A percentile compares a stretch with the other conserved stretches of the same genome.
Conservation (phyloP, 495 filamentous ascomycete genomes). For the Talaromyces wortmannii region DNA sequence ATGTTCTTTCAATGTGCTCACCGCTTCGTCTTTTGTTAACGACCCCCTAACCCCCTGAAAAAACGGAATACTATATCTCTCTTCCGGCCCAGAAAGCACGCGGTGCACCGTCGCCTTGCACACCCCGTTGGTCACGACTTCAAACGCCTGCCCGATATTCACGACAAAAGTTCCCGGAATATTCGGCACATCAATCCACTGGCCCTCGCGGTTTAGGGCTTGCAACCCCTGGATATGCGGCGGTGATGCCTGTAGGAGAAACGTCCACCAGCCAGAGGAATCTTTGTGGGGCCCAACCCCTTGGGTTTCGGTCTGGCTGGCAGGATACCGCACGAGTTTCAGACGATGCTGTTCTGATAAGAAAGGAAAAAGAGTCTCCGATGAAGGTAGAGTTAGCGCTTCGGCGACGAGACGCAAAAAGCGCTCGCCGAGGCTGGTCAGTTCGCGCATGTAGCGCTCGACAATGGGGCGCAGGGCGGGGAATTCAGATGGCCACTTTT, state of each 20-base stretch:
- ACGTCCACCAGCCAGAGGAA: slow-evolving; percentile 50
- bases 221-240: slow-evolving; percentile 39
- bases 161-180: slow-evolving; percentile 45
- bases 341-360: slow-evolving; percentile 47
- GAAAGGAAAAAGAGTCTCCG: slow-evolving; percentile 42
- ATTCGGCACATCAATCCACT: slow-evolving; percentile 44
- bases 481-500: slow-evolving; percentile 18
- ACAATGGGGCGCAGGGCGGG: slow-evolving; percentile 14
- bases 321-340: slow-evolving; percentile 45
- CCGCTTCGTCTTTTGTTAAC: slow-evolving; percentile 29
- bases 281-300: slow-evolving; percentile 52
- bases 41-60: slow-evolving; percentile 36
- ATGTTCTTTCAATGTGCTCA: slow-evolving; percentile 18
- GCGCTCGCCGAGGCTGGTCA: slow-evolving; percentile 35
- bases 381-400: slow-evolving; percentile 25
- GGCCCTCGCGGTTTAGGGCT: slow-evolving; percentile 36
- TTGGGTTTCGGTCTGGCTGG: slow-evolving; percentile 12
- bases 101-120: slow-evolving; percentile 48
- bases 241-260: slow-evolving; percentile 43
- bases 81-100: slow-evolving; percentile 19
- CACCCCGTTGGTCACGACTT: slow-evolving; percentile 45
- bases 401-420: slow-evolving; percentile 46
- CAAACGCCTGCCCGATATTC: slow-evolving; percentile 52
- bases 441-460: slow-evolving; percentile 37
- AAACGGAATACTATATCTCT: slow-evolving; percentile 38